Conservation (phyloP, 352 stramenopile species). For the Phytopythium montanum region DNA sequence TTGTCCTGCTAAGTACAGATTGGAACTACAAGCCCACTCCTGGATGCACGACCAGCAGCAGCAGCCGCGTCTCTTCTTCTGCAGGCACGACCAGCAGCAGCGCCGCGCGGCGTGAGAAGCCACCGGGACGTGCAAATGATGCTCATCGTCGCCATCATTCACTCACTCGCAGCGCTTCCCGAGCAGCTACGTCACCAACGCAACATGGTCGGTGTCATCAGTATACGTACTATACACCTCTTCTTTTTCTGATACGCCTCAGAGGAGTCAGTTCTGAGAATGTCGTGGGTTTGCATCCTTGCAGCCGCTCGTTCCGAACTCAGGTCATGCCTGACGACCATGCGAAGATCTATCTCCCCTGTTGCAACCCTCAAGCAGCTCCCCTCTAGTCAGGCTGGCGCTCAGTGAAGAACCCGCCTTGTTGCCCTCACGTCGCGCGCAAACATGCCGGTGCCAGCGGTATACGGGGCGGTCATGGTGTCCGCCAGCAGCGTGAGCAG, state of each 20-base stretch:
- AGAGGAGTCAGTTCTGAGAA: background rate
- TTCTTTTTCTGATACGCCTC: background rate
- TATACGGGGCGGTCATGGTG: constrained; percentile 26
- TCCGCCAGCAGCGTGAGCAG: constrained; percentile 15
- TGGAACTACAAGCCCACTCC: background rate
- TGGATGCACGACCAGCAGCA: background rate
- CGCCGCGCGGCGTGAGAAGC: background rate
- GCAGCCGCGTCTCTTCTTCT: no score
- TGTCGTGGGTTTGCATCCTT: background rate
- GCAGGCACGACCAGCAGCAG: background rate
- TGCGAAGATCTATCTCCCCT: background rate
- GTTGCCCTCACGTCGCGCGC: background rate
- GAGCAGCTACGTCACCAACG: background rate
- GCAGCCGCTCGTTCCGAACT: background rate
- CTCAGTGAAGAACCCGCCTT: background rate
- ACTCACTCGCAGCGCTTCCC: background rate
- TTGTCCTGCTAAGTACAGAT: background rate
- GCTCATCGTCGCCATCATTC: background rate
- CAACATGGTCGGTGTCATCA: background rate
- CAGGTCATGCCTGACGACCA: background rate
- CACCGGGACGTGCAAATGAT: background rate
- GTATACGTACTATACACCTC: background rate
- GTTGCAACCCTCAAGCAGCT: no score
- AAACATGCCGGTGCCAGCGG: constrained; percentile 18
- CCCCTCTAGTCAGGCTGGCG: no score